These are phyloP conservation scores for Salix viminalis DNA, from an alignment of 345 rosid genomes.

Conservation along the genomic window DNA sequence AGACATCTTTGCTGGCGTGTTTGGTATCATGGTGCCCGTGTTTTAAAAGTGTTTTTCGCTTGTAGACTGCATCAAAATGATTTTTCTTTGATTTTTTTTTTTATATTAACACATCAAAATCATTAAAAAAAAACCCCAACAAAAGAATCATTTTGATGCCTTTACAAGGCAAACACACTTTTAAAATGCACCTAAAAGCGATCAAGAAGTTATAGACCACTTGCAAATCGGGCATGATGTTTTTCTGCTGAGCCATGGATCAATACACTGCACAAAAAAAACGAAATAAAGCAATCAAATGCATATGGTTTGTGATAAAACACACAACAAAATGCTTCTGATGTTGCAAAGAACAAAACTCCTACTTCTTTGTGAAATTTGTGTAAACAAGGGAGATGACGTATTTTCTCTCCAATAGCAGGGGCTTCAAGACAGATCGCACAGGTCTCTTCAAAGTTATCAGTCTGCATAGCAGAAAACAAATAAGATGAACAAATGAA, in stretches of 20 bases:
- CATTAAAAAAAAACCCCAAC: too few species aligned
- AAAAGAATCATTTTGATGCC: too few species aligned
- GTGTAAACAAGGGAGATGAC: conserved; percentile 96
- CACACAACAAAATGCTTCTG: not conserved
- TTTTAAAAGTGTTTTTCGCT: too few species aligned
- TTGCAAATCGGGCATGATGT: conserved; percentile 88
- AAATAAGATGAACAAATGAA: not conserved
- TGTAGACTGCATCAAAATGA: too few species aligned
- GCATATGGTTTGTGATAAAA: not conserved
- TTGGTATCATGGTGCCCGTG: too few species aligned
- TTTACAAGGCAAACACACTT: too few species aligned
- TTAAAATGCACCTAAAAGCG: too few species aligned
- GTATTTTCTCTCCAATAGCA: conserved; percentile 64
- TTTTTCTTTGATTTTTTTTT: too few species aligned
- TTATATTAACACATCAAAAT: too few species aligned
- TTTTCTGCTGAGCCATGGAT: conserved; percentile 84
- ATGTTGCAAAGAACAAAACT: conserved; percentile 3
- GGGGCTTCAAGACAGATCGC: conserved; percentile 86
- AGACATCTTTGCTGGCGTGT: not conserved
- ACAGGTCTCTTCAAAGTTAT: conserved; percentile 63
- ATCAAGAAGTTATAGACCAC: conserved; percentile 44
- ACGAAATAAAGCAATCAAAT: not conserved
- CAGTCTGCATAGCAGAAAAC: conserved; percentile 35
- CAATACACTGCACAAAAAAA: conserved; percentile 67
- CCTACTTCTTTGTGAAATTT: conserved; percentile 91